These are phyloP conservation scores for Lachancea sp. DNA, from an alignment of 805 yeast species.

Conservation along the genomic window DNA sequence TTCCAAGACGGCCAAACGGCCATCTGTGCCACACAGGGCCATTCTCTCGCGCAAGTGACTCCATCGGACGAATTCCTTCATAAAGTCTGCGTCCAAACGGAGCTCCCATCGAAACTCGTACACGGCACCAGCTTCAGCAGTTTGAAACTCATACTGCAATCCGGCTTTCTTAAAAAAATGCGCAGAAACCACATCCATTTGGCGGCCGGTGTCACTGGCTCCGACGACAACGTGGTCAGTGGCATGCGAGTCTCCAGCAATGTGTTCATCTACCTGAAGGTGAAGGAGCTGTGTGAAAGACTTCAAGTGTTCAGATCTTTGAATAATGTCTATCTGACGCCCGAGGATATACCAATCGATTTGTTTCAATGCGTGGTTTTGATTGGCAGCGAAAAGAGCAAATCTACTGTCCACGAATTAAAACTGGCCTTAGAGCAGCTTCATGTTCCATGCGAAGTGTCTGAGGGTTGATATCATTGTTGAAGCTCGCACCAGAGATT, in stretches of 20 bases:
- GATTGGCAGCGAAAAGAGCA: not conserved
- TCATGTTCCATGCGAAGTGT: not conserved
- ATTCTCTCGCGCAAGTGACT: conserved; percentile 47
- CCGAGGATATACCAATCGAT: conserved; percentile 42
- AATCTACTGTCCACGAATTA: not conserved
- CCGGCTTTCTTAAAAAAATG: conserved; percentile 63
- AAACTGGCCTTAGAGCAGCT: not conserved
- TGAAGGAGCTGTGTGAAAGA: conserved; percentile 36
- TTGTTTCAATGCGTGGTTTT: conserved; percentile 23
- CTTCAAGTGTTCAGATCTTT: conserved; percentile 49
- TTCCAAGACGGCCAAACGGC: conserved; percentile 17
- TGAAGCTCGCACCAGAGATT: no score
- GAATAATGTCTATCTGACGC: conserved; percentile 69
- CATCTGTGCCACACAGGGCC: conserved; percentile 95
- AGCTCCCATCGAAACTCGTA: conserved; percentile 49
- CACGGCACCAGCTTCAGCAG: conserved; percentile 70
- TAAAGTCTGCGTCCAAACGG: conserved; percentile 32
- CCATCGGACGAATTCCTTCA: conserved; percentile 39
- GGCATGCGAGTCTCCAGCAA: conserved; percentile 61
- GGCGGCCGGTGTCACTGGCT: conserved; percentile 51
- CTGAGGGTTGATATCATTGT: no score
- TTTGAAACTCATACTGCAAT: conserved; percentile 40
- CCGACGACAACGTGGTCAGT: conserved; percentile 46
- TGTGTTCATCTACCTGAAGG: conserved; percentile 59
- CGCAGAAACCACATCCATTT: conserved; percentile 80